Evolutionary conservation across 345 rosid species (phyloP).

Genomic region (Aquilaria yunnanensis): DNA sequence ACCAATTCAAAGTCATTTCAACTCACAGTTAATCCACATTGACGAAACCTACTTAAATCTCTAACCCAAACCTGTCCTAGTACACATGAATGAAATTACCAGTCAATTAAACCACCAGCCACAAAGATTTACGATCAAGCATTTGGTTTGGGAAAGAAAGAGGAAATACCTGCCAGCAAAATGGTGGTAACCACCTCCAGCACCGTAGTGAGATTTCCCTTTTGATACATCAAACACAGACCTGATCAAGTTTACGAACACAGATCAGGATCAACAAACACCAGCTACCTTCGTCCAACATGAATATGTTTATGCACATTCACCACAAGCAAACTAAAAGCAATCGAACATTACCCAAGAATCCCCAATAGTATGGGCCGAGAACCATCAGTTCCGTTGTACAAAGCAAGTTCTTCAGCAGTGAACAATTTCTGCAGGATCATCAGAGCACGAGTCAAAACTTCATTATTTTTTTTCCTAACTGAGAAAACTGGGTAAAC

Average conservation of each 20-base stretch:
- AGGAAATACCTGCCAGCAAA: conserved; percentile 81
- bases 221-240: conserved; percentile 91
- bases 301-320: background rate
- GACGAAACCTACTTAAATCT: too few relatives aligned
- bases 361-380: conserved; percentile 75
- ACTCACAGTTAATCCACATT: too few relatives aligned
- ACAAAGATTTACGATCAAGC: background rate
- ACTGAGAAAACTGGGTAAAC: background rate
- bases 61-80: too few relatives aligned
- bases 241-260: conserved; percentile 29
- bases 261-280: background rate
- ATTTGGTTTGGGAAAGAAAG: background rate
- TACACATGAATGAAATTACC: too few relatives aligned
- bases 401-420: conserved; percentile 58
- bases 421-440: conserved; percentile 50
- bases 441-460: background rate
- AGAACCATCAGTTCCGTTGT: conserved; percentile 74
- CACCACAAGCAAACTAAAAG: background rate
- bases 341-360: conserved; percentile 50
- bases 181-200: conserved; percentile 87
- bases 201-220: conserved; percentile 91
- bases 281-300: too few relatives aligned
- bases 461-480: background rate
- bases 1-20: too few relatives aligned
- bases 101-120: too few relatives aligned